phyloP scores from a whole-genome alignment of 768 basidiomycete species.

The Suillus alpinus region DNA sequence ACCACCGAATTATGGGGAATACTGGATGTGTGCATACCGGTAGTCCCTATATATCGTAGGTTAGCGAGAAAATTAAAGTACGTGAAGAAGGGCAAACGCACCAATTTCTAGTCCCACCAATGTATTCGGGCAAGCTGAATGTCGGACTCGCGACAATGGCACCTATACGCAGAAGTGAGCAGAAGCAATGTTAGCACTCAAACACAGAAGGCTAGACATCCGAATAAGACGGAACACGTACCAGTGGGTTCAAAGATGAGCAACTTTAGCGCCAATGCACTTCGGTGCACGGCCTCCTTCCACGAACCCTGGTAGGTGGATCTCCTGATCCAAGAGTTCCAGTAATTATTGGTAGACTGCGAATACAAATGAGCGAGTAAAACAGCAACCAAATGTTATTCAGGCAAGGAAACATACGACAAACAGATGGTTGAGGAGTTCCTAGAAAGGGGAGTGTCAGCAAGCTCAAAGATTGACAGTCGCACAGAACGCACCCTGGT shows the following conservation, averaged over 20 bases:
- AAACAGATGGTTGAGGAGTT: constrained; percentile 56
- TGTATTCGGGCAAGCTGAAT: constrained; percentile 89
- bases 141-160: constrained; percentile 95
- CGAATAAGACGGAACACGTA: constrained; percentile 17
- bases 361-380: constrained; percentile 7
- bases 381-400: neutral
- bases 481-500: constrained; percentile 44
- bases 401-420: constrained; percentile 36
- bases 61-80: neutral
- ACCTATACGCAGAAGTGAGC: constrained; percentile 39
- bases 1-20: too few species aligned
- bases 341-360: constrained; percentile 75
- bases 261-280: constrained; percentile 90
- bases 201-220: neutral
- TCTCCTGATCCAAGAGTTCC: constrained; percentile 86
- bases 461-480: neutral
- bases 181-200: neutral
- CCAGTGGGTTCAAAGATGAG: constrained; percentile 92
- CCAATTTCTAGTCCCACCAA: constrained; percentile 91
- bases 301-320: constrained; percentile 91
- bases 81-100: constrained; percentile 27
- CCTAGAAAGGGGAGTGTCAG: constrained; percentile 29
- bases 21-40: constrained; percentile 36
- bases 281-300: constrained; percentile 93
- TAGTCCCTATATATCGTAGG: constrained; percentile 50